Percentiles rank a stretch among this genome's conserved stretches.
These are phyloP conservation scores for Lyophyllum shimeji DNA, from an alignment of 768 basidiomycete genomes.

Conservation along the genomic window DNA sequence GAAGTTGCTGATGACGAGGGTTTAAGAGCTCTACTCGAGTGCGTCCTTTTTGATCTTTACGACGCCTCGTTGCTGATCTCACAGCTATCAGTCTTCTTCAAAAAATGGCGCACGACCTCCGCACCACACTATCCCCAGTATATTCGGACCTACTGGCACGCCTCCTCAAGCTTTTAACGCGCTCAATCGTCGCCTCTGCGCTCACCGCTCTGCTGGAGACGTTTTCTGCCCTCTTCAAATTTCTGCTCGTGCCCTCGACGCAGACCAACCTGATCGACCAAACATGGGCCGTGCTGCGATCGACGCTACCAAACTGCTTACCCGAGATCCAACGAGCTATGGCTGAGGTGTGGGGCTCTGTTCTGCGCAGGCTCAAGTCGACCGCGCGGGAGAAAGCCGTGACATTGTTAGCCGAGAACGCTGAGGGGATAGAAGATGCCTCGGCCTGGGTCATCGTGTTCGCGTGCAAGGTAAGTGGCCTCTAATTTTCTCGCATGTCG, in stretches of 20 bases:
- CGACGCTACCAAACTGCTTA: conserved; percentile 55
- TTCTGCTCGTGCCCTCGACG: conserved; percentile 67
- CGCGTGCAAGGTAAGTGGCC: conserved; percentile 67
- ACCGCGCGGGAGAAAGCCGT: conserved; percentile 58
- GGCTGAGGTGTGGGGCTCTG: conserved; percentile 86
- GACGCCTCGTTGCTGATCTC: neutral
- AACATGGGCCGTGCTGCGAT: conserved; percentile 59
- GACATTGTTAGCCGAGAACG: conserved; percentile 47
- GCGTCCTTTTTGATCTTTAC: conserved; percentile 26
- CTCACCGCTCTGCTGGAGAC: conserved; percentile 68
- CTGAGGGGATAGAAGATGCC: conserved; percentile 56
- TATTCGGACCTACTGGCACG: conserved; percentile 56
- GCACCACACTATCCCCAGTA: conserved; percentile 67
- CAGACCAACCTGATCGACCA: conserved; percentile 51
- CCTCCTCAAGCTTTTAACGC: conserved; percentile 57
- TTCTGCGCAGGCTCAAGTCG: conserved; percentile 69
- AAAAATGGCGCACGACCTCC: conserved; percentile 77
- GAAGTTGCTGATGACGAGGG: conserved; percentile 70
- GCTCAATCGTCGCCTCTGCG: conserved; percentile 56
- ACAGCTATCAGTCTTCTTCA: conserved; percentile 59
- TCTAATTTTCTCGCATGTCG: neutral
- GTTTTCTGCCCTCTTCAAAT: conserved; percentile 68
- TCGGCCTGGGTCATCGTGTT: conserved; percentile 74
- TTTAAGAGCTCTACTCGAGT: conserved; percentile 76
- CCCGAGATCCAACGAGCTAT: conserved; percentile 75